A percentile compares a stretch with the other conserved stretches of the same genome.
These are phyloP conservation scores for Fusarium pilosicola DNA, from an alignment of 2,329 filamentous ascomycete species.

Conservation along the genomic window DNA sequence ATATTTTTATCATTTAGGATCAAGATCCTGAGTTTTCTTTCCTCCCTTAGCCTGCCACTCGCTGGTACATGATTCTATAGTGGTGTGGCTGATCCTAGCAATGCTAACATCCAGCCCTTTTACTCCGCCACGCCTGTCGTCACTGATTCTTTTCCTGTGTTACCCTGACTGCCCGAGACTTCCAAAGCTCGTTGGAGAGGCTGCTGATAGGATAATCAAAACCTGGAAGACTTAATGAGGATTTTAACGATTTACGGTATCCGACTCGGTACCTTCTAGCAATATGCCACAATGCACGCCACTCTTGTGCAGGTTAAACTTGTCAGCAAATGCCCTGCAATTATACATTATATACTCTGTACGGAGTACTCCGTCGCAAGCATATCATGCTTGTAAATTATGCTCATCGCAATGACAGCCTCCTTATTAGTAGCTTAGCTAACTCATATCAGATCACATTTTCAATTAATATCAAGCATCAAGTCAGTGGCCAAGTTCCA, in stretches of 20 bases:
- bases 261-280: neutral
- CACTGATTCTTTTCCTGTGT: conserved; percentile 18
- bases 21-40: neutral
- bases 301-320: conserved; percentile 29
- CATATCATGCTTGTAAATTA: neutral
- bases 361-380: neutral
- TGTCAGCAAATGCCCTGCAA: conserved; percentile 28
- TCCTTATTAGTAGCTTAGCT: neutral
- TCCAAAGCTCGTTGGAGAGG: conserved; percentile 22
- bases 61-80: conserved; percentile 6
- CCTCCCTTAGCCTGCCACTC: neutral
- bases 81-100: conserved; percentile 39
- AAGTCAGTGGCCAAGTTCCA: conserved; percentile 1
- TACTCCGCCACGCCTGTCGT: conserved; percentile 36
- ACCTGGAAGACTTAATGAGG: conserved; percentile 9
- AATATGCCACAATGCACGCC: conserved; percentile 37
- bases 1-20: neutral
- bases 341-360: neutral
- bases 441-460: conserved; percentile 2
- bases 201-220: conserved; percentile 16
- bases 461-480: neutral
- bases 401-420: conserved; percentile 10
- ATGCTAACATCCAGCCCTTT: conserved; percentile 12
- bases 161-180: neutral
- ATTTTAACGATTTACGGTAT: conserved; percentile 2